Evolutionary conservation across 2,329 filamentous ascomycete species (phyloP).

Genomic region (Herpotrichia juniperi): DNA sequence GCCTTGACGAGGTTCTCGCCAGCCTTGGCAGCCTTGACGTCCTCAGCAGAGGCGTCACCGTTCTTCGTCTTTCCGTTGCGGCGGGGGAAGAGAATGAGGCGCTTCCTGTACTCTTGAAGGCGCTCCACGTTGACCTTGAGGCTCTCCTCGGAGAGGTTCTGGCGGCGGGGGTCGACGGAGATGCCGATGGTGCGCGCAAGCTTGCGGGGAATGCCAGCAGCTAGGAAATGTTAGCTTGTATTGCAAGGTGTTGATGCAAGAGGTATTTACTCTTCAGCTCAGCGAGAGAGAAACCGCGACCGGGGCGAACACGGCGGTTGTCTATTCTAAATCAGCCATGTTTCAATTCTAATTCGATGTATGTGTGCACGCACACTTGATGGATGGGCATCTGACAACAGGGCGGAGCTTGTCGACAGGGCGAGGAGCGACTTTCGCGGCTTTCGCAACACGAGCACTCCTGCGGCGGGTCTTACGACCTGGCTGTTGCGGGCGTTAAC

Average conservation of each 20-base stretch:
- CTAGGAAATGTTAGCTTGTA: slow-evolving; percentile 59
- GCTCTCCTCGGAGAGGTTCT: slow-evolving; percentile 96
- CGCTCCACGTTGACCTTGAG: slow-evolving; percentile 94
- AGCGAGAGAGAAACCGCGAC: slow-evolving; percentile 95
- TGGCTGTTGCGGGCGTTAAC: slow-evolving; percentile 65
- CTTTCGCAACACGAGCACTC: slow-evolving; percentile 91
- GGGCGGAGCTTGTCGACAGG: slow-evolving; percentile 97
- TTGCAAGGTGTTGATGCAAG: not conserved
- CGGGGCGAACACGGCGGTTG: slow-evolving; percentile 96
- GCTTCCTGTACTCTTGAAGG: slow-evolving; percentile 96
- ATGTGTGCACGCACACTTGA: slow-evolving; percentile 68
- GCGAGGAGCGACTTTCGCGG: slow-evolving; percentile 91
- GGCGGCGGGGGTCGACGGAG: slow-evolving; percentile 91
- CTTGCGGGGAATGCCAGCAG: slow-evolving; percentile 93
- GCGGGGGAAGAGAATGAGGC: slow-evolving; percentile 97
- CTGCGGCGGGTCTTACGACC: slow-evolving; percentile 95
- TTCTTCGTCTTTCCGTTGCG: slow-evolving; percentile 91
- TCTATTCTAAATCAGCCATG: slow-evolving; percentile 50
- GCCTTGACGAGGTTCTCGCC: slow-evolving; percentile 58
- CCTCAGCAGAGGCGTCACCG: slow-evolving; percentile 84
- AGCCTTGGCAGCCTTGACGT: slow-evolving; percentile 72
- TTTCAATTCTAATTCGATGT: not conserved
- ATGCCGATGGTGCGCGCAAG: slow-evolving; percentile 97
- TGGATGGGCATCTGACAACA: slow-evolving; percentile 93
- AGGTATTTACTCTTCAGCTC: slow-evolving; percentile 86